Conservation (phyloP, 495 filamentous ascomycete species). For the Hypoxylon fuscum region DNA sequence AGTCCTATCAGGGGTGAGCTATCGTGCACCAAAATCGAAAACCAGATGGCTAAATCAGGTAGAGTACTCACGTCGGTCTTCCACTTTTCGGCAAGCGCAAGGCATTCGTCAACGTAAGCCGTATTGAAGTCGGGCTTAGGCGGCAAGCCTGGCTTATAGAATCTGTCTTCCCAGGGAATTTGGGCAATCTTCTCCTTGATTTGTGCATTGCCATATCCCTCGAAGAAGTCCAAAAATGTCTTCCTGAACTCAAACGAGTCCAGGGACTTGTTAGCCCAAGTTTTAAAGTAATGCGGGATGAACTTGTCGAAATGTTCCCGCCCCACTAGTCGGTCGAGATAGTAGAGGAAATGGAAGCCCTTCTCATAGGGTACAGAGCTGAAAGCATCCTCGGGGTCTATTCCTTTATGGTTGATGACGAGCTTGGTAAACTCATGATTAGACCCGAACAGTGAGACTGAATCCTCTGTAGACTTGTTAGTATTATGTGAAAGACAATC, state of each 20-base stretch:
- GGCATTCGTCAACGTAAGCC: slow-evolving; percentile 84
- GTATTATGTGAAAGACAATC: slow-evolving; percentile 44
- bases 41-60: background rate
- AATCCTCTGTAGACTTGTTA: slow-evolving; percentile 63
- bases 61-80: slow-evolving; percentile 48
- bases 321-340: slow-evolving; percentile 86
- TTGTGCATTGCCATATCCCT: slow-evolving; percentile 66
- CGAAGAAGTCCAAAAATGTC: slow-evolving; percentile 85
- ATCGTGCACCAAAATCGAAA: background rate
- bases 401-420: slow-evolving; percentile 82
- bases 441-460: slow-evolving; percentile 76
- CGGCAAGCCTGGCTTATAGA: slow-evolving; percentile 84
- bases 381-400: slow-evolving; percentile 96
- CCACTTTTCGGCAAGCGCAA: slow-evolving; percentile 84
- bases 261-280: slow-evolving; percentile 79
- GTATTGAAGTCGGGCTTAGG: slow-evolving; percentile 93
- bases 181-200: slow-evolving; percentile 70
- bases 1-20: slow-evolving; percentile 51
- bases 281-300: slow-evolving; percentile 94
- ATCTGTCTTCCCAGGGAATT: slow-evolving; percentile 89
- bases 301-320: slow-evolving; percentile 88
- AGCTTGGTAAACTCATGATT: slow-evolving; percentile 94
- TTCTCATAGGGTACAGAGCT: slow-evolving; percentile 84
- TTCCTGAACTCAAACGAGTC: slow-evolving; percentile 93
- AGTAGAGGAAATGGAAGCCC: slow-evolving; percentile 70